Evolutionary conservation across 805 yeast genomes (phyloP).

Genomic region (Metschnikowia lachancei): DNA sequence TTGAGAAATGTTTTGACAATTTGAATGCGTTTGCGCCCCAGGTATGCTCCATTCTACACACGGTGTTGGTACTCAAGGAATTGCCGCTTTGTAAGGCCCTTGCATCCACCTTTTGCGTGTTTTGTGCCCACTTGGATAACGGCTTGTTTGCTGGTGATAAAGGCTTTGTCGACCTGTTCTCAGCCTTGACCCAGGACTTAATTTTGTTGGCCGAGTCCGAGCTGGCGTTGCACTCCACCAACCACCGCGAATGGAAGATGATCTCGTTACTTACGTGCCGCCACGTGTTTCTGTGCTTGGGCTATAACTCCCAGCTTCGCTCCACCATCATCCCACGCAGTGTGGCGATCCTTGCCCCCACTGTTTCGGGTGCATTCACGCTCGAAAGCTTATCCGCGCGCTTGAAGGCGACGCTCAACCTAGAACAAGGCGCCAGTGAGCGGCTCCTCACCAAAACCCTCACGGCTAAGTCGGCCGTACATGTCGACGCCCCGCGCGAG

Average conservation of each 20-base stretch:
- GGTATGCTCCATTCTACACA: conserved; percentile 57
- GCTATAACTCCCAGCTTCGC: conserved; percentile 31
- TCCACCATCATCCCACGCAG: conserved; percentile 31
- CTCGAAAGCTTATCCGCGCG: conserved; percentile 23
- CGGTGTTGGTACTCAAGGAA: conserved; percentile 57
- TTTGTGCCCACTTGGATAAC: conserved; percentile 46
- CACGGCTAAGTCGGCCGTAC: conserved; percentile 23
- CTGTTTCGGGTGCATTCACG: conserved; percentile 27
- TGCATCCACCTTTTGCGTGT: conserved; percentile 44
- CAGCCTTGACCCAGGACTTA: conserved; percentile 20
- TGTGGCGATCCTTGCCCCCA: conserved; percentile 38
- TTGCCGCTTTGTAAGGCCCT: conserved; percentile 55
- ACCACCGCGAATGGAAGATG: conserved; percentile 45
- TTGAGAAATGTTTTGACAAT: conserved; percentile 76
- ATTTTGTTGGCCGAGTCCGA: conserved; percentile 17
- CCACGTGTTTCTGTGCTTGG: conserved; percentile 38
- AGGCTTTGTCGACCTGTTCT: conserved; percentile 49
- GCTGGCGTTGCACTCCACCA: conserved; percentile 23
- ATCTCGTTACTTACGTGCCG: conserved; percentile 41
- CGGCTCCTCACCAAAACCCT: conserved; percentile 27
- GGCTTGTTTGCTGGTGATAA: conserved; percentile 66
- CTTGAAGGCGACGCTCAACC: conserved; percentile 28
- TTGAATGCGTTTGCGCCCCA: conserved; percentile 76
- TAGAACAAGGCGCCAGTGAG: conserved; percentile 29
- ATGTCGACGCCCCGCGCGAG: conserved; percentile 7